Evolutionary conservation across 2,329 filamentous ascomycete genomes (phyloP).

Genomic region (Verticillium albo-atrum): DNA sequence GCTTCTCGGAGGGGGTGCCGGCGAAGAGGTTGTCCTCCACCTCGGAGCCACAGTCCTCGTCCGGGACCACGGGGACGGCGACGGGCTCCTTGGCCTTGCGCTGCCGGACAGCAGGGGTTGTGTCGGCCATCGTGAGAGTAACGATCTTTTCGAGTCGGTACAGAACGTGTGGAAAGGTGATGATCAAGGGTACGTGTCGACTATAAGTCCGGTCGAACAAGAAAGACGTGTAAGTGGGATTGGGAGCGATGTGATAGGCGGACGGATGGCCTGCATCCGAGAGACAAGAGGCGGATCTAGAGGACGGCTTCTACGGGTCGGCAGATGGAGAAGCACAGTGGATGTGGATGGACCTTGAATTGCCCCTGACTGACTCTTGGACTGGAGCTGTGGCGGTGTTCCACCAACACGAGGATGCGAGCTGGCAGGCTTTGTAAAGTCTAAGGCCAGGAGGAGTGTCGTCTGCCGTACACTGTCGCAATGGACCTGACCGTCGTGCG

Average conservation of each 20-base stretch:
- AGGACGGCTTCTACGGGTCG: neutral
- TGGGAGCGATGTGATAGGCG: neutral
- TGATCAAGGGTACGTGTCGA: neutral
- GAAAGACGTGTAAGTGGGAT: neutral
- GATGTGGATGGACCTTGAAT: neutral
- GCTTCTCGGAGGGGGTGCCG: conserved; percentile 15
- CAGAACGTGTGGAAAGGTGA: neutral
- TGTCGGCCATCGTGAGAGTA: conserved; percentile 27
- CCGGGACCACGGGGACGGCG: neutral
- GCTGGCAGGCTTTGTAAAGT: neutral
- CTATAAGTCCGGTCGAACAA: neutral
- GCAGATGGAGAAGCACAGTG: neutral
- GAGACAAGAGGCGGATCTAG: neutral
- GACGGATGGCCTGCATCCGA: neutral
- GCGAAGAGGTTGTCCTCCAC: conserved; percentile 24
- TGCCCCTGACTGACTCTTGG: too few species aligned
- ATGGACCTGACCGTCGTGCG: too few species aligned
- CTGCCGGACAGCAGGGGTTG: conserved; percentile 32
- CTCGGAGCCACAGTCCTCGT: conserved; percentile 3
- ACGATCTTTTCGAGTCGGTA: neutral
- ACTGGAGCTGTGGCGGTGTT: neutral
- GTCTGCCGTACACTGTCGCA: too few species aligned
- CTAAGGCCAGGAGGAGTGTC: too few species aligned
- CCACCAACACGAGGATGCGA: neutral
- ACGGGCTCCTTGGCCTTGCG: conserved; percentile 31